phyloP scores from a whole-genome alignment of 140 eudicot genomes.

The Oenanthe javanica region DNA sequence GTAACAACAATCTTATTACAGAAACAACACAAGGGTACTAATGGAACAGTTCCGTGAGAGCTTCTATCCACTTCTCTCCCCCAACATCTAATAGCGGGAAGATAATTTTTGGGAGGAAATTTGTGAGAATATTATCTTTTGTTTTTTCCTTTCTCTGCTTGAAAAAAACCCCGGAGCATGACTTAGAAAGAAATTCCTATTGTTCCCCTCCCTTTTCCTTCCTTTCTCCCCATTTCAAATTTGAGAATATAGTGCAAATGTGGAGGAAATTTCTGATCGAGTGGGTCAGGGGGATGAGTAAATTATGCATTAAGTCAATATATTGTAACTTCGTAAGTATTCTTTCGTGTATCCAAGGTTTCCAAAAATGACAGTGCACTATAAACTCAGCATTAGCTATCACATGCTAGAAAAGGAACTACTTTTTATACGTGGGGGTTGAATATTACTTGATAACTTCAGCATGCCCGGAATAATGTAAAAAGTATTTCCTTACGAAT shows the following conservation, averaged over 20 bases:
- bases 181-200: not conserved
- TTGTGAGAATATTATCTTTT: too few relatives aligned
- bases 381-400: not conserved
- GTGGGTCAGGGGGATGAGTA: too few relatives aligned
- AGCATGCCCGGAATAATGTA: not conserved
- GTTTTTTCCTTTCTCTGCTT: not conserved
- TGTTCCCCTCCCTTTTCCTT: too few relatives aligned
- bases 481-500: too few relatives aligned
- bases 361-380: not conserved
- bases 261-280: not conserved
- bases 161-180: not conserved
- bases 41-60: not conserved
- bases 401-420: not conserved
- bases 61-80: not conserved
- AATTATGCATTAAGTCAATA: too few relatives aligned
- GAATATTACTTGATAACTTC: not conserved
- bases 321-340: not conserved
- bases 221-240: too few relatives aligned
- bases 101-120: not conserved
- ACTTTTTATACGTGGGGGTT: not conserved
- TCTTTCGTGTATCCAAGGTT: not conserved
- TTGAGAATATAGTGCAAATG: not conserved
- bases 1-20: too few relatives aligned
- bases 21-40: not conserved
- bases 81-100: not conserved